Base-by-base conservation (phyloP, 163 green algal genomes). In the Chloroidium sp. region DNA sequence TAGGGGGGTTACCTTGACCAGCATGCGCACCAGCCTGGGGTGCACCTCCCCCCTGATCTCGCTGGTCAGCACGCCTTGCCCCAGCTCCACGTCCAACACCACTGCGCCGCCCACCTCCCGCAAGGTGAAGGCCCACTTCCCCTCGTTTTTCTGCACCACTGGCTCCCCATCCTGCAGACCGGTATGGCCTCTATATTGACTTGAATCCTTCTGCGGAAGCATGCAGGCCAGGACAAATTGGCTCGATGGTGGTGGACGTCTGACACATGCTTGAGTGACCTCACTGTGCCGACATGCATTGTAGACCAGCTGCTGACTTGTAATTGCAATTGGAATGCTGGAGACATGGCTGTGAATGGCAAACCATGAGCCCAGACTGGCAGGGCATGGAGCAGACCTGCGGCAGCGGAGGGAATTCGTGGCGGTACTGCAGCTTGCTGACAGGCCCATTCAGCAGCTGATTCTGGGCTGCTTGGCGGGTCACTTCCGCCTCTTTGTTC, bases 11-110 rank as follows among this genome's bases (percentile, higher is more conserved):
- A 82, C 83, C 80, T 97, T 97, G 78, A 96, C 91, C 57, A 98
- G 90, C 74, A 98, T 83, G 1, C 93, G 87, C 13, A 95, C 89
- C 74, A 87, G 83, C 0, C 14, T 72, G 4, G 93, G 90, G 83
- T 95, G 93, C 76, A 97, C 91, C 85, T 98, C 95, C 13, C 92
- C 86, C 75, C 91, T 86, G 67, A 98, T 92, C 57, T 96, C 84
- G 6, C 85, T 92, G 8, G 90, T 95, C 87, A 97, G 93, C 75
- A 97, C 81, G 90, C 91, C 95, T 61, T 87, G 89, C 1, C 91
- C 92, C n/a, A 97, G 81, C 1, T 82, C 84, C 77, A 98, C 90
- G n/a, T 93, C 86, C 69, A 98, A 90, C 82, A 92, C 85, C 60
- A 97, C 61, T 4, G 86, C 87, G 67, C 95, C 92, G 0, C 88